Evolutionary conservation across 805 yeast genomes (phyloP), one percentile per base, ranked within the genome.

Genomic region (Teunomyces cretensis): DNA sequence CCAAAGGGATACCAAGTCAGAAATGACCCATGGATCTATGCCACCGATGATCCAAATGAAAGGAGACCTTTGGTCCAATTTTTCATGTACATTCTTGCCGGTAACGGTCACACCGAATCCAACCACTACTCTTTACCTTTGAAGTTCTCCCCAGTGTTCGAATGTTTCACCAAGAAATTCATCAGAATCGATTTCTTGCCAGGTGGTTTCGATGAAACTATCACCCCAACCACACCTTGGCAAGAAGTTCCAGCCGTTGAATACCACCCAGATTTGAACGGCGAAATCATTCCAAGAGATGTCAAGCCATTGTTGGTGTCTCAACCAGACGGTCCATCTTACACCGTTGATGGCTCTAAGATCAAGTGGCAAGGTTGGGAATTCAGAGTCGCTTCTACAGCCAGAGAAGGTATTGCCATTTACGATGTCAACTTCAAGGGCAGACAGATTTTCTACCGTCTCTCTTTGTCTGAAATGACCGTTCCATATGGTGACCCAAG

Each of bases 401-500:
- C 79, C 42, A 81, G 95, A 73, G 95, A 86, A 68, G 95, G 95
- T 53, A 75, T 84, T 55, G 92, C 84, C 27, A 53, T 86, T 28
- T 86, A 86, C 63, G 87, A 86, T 54, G 82, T 81, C 42, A 71
- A 70, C 59, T 86, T 84, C 73, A 84, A 85, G 64, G 92, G 91
- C 42, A 80, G 94, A 67, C 83, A 86, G 40, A 68, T 81, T 36
- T 78, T 86, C 60, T 86, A 86, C 76, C 76, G 94, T 70, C 64
- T 85, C 39, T 76, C 90, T 2, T 68, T 86, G 54, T 80, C 86
- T 44, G 95, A 86, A 68, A 86, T 87, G 95, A 86, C 92, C 33
- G 95, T 87, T 51, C 94, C 94, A 28, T 86, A 87, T 60, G 91
- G 88, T 63, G 92, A 86, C 63, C 89, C 91, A 58, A 77, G 92